Evolutionary conservation across 225 moss, liverwort and hornwort species (phyloP).

Genomic region (Marchantia polymorpha): DNA sequence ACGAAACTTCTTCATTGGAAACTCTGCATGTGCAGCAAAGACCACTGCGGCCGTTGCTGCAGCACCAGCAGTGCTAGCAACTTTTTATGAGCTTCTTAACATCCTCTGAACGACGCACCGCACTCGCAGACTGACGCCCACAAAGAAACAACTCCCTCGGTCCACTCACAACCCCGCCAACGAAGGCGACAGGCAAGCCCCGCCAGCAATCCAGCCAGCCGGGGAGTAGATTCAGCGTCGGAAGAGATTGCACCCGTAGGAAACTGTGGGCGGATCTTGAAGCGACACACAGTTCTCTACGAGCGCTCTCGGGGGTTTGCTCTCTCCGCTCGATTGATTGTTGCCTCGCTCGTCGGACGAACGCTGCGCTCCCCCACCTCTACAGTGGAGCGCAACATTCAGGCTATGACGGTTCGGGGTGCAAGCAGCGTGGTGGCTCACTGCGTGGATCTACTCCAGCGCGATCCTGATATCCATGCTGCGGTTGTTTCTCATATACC

Average conservation of each 20-base stretch:
- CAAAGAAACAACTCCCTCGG: background rate
- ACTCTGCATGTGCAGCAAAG: constrained; percentile 63
- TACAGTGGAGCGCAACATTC: constrained; percentile 39
- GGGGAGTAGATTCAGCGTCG: background rate
- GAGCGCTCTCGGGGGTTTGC: background rate
- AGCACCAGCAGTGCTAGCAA: constrained; percentile 63
- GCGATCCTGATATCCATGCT: constrained; percentile 69
- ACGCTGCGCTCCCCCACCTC: constrained; percentile 19
- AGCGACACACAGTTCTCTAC: constrained; percentile 1
- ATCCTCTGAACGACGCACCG: constrained; percentile 24
- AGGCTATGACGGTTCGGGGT: constrained; percentile 47
- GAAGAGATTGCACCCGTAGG: constrained; percentile 4
- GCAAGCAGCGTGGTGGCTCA: constrained; percentile 55
- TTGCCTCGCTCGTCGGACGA: too few relatives aligned
- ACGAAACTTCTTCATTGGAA: constrained; percentile 47
- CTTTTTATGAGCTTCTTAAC: constrained; percentile 77
- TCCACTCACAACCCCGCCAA: background rate
- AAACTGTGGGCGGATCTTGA: constrained; percentile 10
- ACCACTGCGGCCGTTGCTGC: constrained; percentile 66
- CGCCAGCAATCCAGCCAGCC: too few relatives aligned
- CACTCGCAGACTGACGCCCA: background rate
- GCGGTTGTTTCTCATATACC: constrained; percentile 43
- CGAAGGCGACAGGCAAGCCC: background rate
- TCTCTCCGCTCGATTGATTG: background rate
- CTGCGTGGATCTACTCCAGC: constrained; percentile 75